Evolutionary conservation across 73 alveolate species (phyloP).

Genomic region (Paramecium sonneborni): DNA sequence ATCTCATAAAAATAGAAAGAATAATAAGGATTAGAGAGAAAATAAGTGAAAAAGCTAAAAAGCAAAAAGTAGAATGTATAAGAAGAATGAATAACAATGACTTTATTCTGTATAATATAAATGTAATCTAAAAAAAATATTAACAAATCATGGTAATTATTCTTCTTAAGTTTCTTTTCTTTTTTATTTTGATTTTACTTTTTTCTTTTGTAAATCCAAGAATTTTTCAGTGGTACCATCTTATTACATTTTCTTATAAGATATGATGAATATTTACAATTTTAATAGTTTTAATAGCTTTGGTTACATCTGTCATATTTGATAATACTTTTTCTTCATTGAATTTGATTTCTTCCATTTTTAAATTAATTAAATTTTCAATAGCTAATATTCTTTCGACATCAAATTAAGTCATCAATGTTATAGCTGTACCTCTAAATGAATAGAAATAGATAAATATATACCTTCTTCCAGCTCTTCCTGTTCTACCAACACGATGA

Average conservation of each 20-base stretch:
- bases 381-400: conserved; percentile 83
- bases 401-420: conserved; percentile 95
- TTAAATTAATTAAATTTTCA: conserved; percentile 83
- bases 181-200: conserved; percentile 31
- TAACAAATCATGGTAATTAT: not conserved
- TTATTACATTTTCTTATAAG: conserved; percentile 44
- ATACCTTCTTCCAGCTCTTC: conserved; percentile 94
- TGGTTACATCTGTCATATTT: conserved; percentile 21
- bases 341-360: conserved; percentile 79
- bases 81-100: not conserved
- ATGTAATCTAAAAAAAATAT: not conserved
- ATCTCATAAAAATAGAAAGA: not conserved
- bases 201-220: conserved; percentile 40
- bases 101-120: not conserved
- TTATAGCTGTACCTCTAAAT: conserved; percentile 85
- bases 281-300: conserved; percentile 46
- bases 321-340: conserved; percentile 76
- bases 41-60: not conserved
- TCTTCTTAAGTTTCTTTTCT: not conserved
- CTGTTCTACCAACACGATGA: conserved; percentile 99
- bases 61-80: not conserved
- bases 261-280: conserved; percentile 20
- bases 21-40: not conserved
- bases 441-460: not conserved
- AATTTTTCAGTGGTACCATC: conserved; percentile 66